Base-by-base conservation (phyloP, 371 early-diverging fungal species). In the Mortierella sp. region DNA sequence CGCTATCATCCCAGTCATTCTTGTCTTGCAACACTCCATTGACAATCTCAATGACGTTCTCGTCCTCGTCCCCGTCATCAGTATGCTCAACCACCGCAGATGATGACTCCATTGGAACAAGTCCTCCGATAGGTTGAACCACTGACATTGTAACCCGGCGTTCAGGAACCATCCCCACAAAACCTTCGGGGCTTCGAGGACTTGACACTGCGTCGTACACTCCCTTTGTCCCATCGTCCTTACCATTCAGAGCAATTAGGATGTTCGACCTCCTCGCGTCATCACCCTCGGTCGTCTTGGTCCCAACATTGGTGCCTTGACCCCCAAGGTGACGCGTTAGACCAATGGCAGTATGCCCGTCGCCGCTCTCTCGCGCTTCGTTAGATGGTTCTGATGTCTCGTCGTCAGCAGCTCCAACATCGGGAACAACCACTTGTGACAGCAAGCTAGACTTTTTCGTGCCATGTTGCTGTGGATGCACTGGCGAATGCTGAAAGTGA, bases 361-460 rank as follows among this genome's bases (percentile, higher is more conserved):
- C 5, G 24, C 25, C 24, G 47, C 47, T 17, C 10, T 34, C 34
- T 34, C 34, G 4, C 34, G 34, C 34, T 34, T n/a, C n/a, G n/a
- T n/a, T n/a, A n/a, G n/a, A n/a, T n/a, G n/a, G n/a, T n/a, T n/a
- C n/a, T n/a, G n/a, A n/a, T n/a, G n/a, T n/a, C n/a, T n/a, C n/a
- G n/a, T n/a, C n/a, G n/a, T 13, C 43, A 16, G 52, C 52, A 39
- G 17, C 45, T 22, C 45, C 29, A 7, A 34, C n/a, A 0, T 37
- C 34, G 9, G 47, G 9, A 19, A 49, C 19, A 29, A 49, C 44
- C 7, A 59, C 55, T 37, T 56, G 57, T 2, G 57, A 52, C 34
- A 68, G 39, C 12, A 31, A 54, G 37, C 68, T 74, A 10, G 49
- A 44, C 53, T 67, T 67, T 22, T 47, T 50, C n/a, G n/a, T 34